These are phyloP conservation scores for Beauveria rudraprayagi DNA, from an alignment of 2,329 filamentous ascomycete species.

Conservation along the genomic window DNA sequence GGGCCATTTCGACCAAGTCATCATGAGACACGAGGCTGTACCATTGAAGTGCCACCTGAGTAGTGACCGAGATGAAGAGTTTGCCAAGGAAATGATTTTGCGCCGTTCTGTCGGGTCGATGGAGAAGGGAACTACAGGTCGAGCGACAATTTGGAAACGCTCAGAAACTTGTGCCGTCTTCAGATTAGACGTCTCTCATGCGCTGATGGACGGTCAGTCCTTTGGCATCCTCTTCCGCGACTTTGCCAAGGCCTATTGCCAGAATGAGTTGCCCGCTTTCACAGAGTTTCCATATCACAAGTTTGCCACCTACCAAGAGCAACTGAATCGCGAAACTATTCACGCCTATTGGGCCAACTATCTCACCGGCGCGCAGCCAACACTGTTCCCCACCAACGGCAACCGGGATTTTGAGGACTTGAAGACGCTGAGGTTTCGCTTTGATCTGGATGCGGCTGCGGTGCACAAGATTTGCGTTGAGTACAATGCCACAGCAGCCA, in stretches of 20 bases:
- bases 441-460: not conserved
- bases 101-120: not conserved
- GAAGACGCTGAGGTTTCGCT: not conserved
- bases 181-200: slow-evolving; percentile 12
- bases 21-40: not conserved
- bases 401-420: not conserved
- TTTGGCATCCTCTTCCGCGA: slow-evolving; percentile 8
- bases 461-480: not conserved
- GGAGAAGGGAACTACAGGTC: not conserved
- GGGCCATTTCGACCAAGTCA: slow-evolving; percentile 9
- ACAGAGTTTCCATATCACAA: not conserved
- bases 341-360: not conserved
- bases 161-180: not conserved
- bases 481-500: not conserved
- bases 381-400: not conserved
- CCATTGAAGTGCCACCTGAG: not conserved
- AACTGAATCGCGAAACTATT: not conserved
- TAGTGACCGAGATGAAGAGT: not conserved
- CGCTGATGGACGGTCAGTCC: slow-evolving; percentile 12
- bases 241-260: slow-evolving; percentile 1
- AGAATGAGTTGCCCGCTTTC: not conserved
- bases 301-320: not conserved
- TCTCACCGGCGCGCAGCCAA: not conserved
- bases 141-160: not conserved
- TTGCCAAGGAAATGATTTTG: not conserved